Percentiles rank a stretch among this genome's conserved stretches.
Conservation (phyloP, 202 grass and related monocot genomes). For the Eragrostis tef region DNA sequence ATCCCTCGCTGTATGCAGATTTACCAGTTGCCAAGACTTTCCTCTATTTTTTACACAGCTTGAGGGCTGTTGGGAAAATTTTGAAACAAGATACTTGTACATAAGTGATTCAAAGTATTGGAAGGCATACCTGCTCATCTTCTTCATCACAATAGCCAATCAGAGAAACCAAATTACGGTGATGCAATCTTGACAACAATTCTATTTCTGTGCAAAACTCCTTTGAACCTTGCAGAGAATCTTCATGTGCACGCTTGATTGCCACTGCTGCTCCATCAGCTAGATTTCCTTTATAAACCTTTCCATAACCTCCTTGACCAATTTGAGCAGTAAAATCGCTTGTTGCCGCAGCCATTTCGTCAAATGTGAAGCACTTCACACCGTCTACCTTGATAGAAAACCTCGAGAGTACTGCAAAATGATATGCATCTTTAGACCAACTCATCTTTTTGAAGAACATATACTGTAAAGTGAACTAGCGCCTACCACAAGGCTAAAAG, state of each 20-base stretch:
- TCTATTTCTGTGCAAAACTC: slow-evolving; percentile 98
- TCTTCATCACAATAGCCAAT: slow-evolving; percentile 91
- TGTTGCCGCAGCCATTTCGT: slow-evolving; percentile 80
- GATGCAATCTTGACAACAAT: slow-evolving; percentile 89
- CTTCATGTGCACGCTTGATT: slow-evolving; percentile 87
- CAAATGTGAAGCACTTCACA: slow-evolving; percentile 78
- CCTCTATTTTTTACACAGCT: neutral
- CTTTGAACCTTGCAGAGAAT: slow-evolving; percentile 87
- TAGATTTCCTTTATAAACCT: slow-evolving; percentile 83
- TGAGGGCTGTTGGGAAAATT: neutral
- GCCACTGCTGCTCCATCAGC: slow-evolving; percentile 79
- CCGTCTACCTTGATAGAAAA: slow-evolving; percentile 78
- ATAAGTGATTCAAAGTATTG: slow-evolving; percentile 16
- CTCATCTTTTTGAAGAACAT: slow-evolving; percentile 3
- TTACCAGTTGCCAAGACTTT: neutral
- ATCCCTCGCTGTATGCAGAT: neutral
- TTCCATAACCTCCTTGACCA: slow-evolving; percentile 92
- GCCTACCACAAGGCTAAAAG: no score
- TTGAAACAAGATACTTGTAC: slow-evolving; percentile 18
- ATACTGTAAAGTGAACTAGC: slow-evolving; percentile 31
- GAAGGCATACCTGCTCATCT: slow-evolving; percentile 75
- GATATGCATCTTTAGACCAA: slow-evolving; percentile 33
- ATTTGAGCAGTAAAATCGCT: slow-evolving; percentile 75
- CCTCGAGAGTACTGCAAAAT: slow-evolving; percentile 57
- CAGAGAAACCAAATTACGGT: slow-evolving; percentile 92